These are phyloP conservation scores for Heliosperma pusillum DNA, from an alignment of 148 eudicot genomes.

Conservation along the genomic window DNA sequence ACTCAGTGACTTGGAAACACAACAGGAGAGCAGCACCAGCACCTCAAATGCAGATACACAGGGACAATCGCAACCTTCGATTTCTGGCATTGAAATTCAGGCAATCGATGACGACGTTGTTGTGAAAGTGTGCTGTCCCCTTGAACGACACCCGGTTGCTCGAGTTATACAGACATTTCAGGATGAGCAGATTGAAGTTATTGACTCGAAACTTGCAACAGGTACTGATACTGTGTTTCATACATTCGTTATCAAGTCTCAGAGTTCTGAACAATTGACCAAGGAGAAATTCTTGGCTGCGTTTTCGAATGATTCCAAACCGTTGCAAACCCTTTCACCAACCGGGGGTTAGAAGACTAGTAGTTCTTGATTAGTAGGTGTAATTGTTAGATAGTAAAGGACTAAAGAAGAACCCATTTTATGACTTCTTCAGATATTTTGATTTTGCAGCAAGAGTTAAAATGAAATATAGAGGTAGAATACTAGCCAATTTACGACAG, in stretches of 20 bases:
- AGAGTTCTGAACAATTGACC: conserved; percentile 53
- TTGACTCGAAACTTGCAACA: conserved; percentile 57
- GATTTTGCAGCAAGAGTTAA: conserved; percentile 28
- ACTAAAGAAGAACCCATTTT: conserved; percentile 19
- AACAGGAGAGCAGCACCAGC: conserved; percentile 38
- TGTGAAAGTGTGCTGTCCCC: conserved; percentile 57
- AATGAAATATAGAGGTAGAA: conserved; percentile 33
- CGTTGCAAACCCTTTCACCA: conserved; percentile 31
- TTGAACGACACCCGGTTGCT: conserved; percentile 66
- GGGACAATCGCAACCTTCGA: conserved; percentile 15
- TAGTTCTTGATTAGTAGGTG: conserved; percentile 25
- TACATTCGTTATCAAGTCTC: conserved; percentile 60
- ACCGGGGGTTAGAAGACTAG: conserved; percentile 25
- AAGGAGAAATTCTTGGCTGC: conserved; percentile 65
- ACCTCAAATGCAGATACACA: conserved; percentile 34
- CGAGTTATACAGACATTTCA: conserved; percentile 55
- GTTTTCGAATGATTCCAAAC: conserved; percentile 42
- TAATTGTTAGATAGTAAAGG: conserved; percentile 28
- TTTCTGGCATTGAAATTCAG: conserved; percentile 44
- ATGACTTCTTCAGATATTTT: conserved; percentile 34
- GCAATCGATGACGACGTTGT: conserved; percentile 46
- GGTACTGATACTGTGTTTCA: conserved; percentile 62
- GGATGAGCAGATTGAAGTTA: conserved; percentile 43
- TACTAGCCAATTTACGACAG: conserved; percentile 27
- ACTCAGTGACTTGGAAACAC: conserved; percentile 68